Conservation (phyloP, 1,284 basidiomycete species). For the Boletellus dicymbophilus region DNA sequence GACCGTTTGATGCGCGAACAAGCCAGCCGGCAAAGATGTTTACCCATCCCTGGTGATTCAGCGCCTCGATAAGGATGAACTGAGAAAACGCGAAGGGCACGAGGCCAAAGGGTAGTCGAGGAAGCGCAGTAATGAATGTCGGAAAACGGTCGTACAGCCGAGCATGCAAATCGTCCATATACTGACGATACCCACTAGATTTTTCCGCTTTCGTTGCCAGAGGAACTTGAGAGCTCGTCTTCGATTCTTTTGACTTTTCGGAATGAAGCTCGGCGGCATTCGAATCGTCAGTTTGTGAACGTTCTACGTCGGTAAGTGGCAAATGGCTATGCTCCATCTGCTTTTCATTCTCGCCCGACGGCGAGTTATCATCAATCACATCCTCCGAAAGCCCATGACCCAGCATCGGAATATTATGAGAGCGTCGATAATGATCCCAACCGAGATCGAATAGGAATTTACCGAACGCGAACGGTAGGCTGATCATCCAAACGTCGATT, state of each 20-base stretch:
- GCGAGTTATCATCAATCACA: background rate
- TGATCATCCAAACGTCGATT: slow-evolving; percentile 80
- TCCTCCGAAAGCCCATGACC: slow-evolving; percentile 2
- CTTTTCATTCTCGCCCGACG: background rate
- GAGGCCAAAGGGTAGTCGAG: slow-evolving; percentile 77
- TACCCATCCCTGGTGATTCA: slow-evolving; percentile 91
- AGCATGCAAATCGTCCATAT: slow-evolving; percentile 21
- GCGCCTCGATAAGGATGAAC: slow-evolving; percentile 91
- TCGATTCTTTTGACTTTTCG: background rate
- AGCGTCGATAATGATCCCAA: slow-evolving; percentile 56
- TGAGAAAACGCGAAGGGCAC: slow-evolving; percentile 94
- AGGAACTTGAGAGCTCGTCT: background rate
- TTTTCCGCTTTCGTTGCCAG: background rate
- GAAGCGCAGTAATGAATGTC: slow-evolving; percentile 69
- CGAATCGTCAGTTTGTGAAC: background rate
- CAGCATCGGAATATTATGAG: slow-evolving; percentile 24
- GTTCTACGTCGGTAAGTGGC: background rate
- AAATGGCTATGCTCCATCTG: background rate
- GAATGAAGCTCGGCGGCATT: background rate
- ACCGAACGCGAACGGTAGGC: slow-evolving; percentile 80
- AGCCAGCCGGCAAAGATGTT: slow-evolving; percentile 81
- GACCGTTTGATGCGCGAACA: slow-evolving; percentile 43
- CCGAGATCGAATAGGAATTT: slow-evolving; percentile 71
- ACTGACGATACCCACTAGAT: slow-evolving; percentile 14
- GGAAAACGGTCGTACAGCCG: slow-evolving; percentile 58